These are phyloP conservation scores for Syzygium aromaticum DNA, from an alignment of 345 rosid species.

Conservation along the genomic window DNA sequence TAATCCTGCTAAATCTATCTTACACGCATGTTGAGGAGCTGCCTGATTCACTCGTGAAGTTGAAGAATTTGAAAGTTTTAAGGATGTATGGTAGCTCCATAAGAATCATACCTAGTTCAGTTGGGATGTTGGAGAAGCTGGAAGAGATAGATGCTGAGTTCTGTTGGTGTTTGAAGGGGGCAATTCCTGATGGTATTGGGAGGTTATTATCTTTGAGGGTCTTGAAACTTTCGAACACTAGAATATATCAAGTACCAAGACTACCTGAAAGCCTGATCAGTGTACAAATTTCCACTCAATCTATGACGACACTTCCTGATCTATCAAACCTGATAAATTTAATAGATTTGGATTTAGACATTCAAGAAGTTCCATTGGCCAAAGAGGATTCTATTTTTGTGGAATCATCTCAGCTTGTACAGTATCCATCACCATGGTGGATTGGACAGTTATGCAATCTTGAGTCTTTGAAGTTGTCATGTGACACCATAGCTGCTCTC, in stretches of 20 bases:
- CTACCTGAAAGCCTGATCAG: neutral
- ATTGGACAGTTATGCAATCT: neutral
- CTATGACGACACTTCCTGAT: neutral
- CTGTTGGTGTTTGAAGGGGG: neutral
- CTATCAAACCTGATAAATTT: neutral
- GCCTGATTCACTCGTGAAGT: neutral
- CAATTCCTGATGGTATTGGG: no score
- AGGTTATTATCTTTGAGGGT: neutral
- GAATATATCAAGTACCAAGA: no score
- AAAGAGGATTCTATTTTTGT: neutral
- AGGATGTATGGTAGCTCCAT: neutral
- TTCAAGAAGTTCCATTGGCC: neutral
- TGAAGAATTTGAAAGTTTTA: neutral
- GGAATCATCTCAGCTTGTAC: neutral
- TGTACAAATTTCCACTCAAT: neutral
- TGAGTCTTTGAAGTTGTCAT: neutral
- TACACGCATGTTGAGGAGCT: neutral
- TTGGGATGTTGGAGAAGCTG: neutral
- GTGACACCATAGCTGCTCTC: neutral
- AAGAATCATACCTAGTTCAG: neutral
- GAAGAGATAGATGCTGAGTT: slow-evolving; percentile 1
- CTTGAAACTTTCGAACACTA: neutral
- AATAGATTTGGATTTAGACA: neutral
- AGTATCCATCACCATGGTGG: neutral
- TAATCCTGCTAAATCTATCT: neutral